Base-by-base conservation (phyloP, 1,284 basidiomycete genomes). In the Ustilago hordei region DNA sequence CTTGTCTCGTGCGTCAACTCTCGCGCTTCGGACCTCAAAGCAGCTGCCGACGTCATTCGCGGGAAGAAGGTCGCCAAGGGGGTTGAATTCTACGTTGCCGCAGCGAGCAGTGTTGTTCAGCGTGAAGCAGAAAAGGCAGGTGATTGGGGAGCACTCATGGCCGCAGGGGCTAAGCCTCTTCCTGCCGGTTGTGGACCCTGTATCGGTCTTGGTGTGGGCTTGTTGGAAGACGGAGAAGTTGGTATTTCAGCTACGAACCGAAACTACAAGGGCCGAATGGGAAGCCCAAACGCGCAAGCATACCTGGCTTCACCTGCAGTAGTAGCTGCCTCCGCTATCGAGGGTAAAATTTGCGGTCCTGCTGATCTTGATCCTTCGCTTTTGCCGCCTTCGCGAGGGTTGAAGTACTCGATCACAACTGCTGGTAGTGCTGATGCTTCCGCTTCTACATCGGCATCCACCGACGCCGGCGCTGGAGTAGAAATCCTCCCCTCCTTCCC, bases 251-350 rank as follows among this genome's bases (percentile, higher is more conserved):
- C 97, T 7, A 99, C 96, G 13, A 99, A 99, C 88, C 90, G 96
- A 86, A 99, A 99, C 86, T 99, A 98, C 88, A 99, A 99, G 88
- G 96, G 96, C 6, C 90, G 96, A 11, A 99, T 99, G 96, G 96
- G 96, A 1, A 91, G 92, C 80, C 96, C 97, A 0, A 93, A 95
- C 57, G 96, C 96, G 0, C 91, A 93, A 78, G 96, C 96, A 0
- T 99, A 99, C 87, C 91, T 99, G 34, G 95, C 95, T 5, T 95
- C 93, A 69, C 96, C 96, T 0, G 95, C 95, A 2, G 95, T 99
- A 5, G 96, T 99, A 13, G 96, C 97, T 31, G 95, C 97, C 0
- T 95, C 93, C 67, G 97, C 96, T 0, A 89, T 95, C 60, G 93
- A 93, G 75, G 96, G 97, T 17, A 92, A 92, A 84, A 99, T 99